These are phyloP conservation scores for Aspergillus bridgeri DNA, from an alignment of 495 filamentous ascomycete genomes.

Conservation along the genomic window DNA sequence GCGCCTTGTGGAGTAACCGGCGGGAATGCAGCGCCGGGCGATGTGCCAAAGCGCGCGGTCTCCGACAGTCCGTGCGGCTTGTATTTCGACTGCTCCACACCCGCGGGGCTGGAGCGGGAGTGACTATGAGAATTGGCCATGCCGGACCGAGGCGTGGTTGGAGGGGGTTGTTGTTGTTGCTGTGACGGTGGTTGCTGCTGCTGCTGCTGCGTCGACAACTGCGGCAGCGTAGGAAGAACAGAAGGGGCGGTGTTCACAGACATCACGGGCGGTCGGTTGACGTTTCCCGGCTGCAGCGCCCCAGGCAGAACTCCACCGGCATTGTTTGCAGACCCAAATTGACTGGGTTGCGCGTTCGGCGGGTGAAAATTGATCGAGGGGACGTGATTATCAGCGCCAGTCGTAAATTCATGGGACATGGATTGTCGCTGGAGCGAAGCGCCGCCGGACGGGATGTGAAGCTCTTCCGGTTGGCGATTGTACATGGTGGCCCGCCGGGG, in stretches of 20 bases:
- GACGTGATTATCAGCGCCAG: constrained; percentile 38
- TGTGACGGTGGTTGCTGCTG: constrained; percentile 24
- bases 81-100: constrained; percentile 69
- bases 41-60: constrained; percentile 63
- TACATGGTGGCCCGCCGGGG: constrained; percentile 50
- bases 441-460: constrained; percentile 67
- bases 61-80: constrained; percentile 62
- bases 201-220: constrained; percentile 44
- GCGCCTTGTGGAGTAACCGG: constrained; percentile 69
- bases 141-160: constrained; percentile 63
- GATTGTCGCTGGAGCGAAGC: constrained; percentile 42
- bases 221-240: constrained; percentile 66
- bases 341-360: constrained; percentile 54
- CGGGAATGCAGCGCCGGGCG: constrained; percentile 61
- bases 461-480: constrained; percentile 63
- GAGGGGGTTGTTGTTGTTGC: constrained; percentile 54
- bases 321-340: constrained; percentile 44
- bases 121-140: constrained; percentile 65
- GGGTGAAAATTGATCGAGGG: constrained; percentile 69
- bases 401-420: constrained; percentile 50
- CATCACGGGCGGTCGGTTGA: constrained; percentile 60
- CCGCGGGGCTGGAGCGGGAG: constrained; percentile 81
- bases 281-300: constrained; percentile 64
- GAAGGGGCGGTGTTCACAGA: constrained; percentile 70
- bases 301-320: constrained; percentile 56